Evolutionary conservation across 148 eudicot species (phyloP).

Genomic region (Oxyria digyna): DNA sequence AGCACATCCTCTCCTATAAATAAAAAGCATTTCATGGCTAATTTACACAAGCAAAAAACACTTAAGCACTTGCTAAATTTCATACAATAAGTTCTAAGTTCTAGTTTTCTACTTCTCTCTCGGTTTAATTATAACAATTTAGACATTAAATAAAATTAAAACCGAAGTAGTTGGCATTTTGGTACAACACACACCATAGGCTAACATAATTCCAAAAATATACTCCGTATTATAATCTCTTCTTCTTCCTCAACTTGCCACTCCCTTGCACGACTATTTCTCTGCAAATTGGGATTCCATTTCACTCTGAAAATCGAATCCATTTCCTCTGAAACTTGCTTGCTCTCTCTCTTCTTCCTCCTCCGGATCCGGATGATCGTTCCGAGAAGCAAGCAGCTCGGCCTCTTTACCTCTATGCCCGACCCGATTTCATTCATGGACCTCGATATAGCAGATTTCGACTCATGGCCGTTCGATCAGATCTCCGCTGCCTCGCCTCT

Average conservation of each 20-base stretch:
- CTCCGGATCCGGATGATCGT: constrained; percentile 6
- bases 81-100: no score
- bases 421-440: constrained; percentile 28
- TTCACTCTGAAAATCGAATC: constrained; percentile 1
- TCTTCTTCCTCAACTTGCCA: background rate
- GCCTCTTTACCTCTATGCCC: constrained; percentile 8
- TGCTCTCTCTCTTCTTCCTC: background rate
- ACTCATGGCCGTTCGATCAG: constrained; percentile 58
- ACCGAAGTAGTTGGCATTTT: background rate
- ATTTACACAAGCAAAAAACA: no score
- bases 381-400: constrained; percentile 15
- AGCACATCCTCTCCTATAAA: no score
- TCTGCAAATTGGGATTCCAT: background rate
- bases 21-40: no score
- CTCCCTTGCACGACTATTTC: background rate
- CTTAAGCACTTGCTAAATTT: no score
- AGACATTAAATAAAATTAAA: background rate
- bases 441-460: constrained; percentile 61
- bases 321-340: background rate
- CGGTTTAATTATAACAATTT: no score
- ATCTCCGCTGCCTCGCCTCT: constrained; percentile 26
- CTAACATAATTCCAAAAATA: background rate
- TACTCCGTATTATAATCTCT: background rate
- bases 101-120: no score
- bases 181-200: background rate